Evolutionary conservation across 1,284 basidiomycete species (phyloP), one percentile per base, ranked within the genome.

Genomic region (Taiwanofungus camphoratus): DNA sequence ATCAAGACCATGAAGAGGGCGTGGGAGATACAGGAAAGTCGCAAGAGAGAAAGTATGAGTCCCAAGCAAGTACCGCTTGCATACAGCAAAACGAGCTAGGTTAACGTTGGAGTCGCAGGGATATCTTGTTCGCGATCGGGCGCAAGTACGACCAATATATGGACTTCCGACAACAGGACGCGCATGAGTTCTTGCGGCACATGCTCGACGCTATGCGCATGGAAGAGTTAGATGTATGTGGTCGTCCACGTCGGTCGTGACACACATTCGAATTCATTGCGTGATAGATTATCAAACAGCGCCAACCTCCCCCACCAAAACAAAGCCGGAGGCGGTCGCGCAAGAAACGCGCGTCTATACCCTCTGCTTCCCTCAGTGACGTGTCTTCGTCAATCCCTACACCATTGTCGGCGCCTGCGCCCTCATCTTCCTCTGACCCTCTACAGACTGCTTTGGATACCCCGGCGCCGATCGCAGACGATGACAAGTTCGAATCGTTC

Each of bases 131-230:
- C 18, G 73, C 77, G 19, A 70, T 96, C 18, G 87, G 90, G 1
- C 71, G 73, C 52, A 95, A 95, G 65, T 90, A 93, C 60, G 89
- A 92, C 54, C 93, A 97, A 56, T 97, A 95, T 59, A 79, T 90
- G 37, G 92, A 93, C 56, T 87, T 87, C 58, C 75, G 83, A 15
- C 93, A 97, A 63, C 93, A 97, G 64, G 93, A 97, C 57, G 92
- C 92, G 4, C 93, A 97, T 60, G 93, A 96, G 66, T 84, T 95
- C 52, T 67, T 96, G 35, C 74, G 90, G 29, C 92, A 93, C 51
- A 70, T 96, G 45, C 70, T 96, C 35, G 93, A 96, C 61, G 87
- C 83, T n/a, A 88, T 94, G 74, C 79, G 90, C 39, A 93, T 94
- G 90, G 93, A 97, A 60, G 92, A 97, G 62, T 69, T 84, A 47